These are phyloP conservation scores for Ogataea nakhonphanomensis DNA, from an alignment of 805 yeast genomes.

Conservation along the genomic window DNA sequence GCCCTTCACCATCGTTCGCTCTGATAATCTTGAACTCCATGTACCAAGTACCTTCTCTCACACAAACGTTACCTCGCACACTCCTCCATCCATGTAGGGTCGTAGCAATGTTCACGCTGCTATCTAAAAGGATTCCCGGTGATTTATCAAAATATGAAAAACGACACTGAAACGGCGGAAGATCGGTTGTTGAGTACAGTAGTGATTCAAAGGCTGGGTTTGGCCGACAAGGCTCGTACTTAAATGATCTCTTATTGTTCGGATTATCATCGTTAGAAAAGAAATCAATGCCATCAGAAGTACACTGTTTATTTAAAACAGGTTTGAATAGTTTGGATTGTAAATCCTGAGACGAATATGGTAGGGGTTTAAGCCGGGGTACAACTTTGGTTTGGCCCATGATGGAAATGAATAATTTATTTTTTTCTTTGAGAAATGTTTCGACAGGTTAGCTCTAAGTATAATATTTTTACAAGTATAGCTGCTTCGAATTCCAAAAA, in stretches of 20 bases:
- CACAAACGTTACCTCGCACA: slow-evolving; percentile 66
- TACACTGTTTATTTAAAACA: slow-evolving; percentile 13
- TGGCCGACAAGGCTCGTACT: slow-evolving; percentile 76
- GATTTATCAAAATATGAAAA: slow-evolving; percentile 69
- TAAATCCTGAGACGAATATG: slow-evolving; percentile 31
- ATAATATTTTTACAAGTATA: slow-evolving; percentile 41
- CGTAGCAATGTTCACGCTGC: slow-evolving; percentile 44
- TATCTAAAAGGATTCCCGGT: slow-evolving; percentile 46
- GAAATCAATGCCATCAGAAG: slow-evolving; percentile 27
- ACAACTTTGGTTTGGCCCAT: slow-evolving; percentile 10
- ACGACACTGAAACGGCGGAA: slow-evolving; percentile 60
- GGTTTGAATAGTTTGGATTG: slow-evolving; percentile 22
- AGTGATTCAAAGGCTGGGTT: slow-evolving; percentile 54
- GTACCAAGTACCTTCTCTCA: slow-evolving; percentile 76
- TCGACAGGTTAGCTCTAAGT: slow-evolving; percentile 18
- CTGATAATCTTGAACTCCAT: slow-evolving; percentile 64
- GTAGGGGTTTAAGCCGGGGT: slow-evolving; percentile 35
- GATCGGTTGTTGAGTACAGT: slow-evolving; percentile 68
- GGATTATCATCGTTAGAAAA: slow-evolving; percentile 73
- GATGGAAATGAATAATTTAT: neutral
- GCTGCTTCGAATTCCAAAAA: slow-evolving; percentile 15
- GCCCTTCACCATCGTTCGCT: slow-evolving; percentile 25
- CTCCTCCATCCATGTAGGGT: slow-evolving; percentile 78
- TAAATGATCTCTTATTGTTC: slow-evolving; percentile 71
- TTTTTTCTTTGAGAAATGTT: slow-evolving; percentile 2